These are phyloP conservation scores for Plasmodium chabaudi DNA, from an alignment of 169 alveolate genomes.

Conservation along the genomic window DNA sequence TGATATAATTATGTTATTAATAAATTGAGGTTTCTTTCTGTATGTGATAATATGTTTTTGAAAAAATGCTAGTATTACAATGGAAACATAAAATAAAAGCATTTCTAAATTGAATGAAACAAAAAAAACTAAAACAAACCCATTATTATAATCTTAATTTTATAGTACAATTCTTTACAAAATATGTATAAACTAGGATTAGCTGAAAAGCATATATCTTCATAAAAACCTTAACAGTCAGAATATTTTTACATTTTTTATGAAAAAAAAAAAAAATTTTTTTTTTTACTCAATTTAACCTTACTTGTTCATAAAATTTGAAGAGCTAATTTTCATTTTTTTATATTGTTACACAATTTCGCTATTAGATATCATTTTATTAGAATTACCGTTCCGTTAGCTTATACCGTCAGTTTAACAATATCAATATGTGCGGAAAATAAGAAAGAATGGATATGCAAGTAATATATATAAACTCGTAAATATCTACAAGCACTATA, in stretches of 20 bases:
- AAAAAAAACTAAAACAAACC: background rate
- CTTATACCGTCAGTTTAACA: background rate
- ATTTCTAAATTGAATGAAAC: slow-evolving; percentile 12
- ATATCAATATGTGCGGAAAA: background rate
- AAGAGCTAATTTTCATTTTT: background rate
- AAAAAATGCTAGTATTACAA: background rate
- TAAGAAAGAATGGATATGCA: background rate
- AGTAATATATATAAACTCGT: too few relatives aligned
- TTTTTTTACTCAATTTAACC: slow-evolving; percentile 21
- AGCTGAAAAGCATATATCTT: background rate
- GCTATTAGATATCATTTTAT: background rate
- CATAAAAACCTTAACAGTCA: slow-evolving; percentile 13
- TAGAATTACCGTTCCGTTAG: background rate
- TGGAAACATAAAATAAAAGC: slow-evolving; percentile 10
- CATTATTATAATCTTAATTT: background rate
- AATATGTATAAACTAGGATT: background rate
- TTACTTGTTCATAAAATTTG: slow-evolving; percentile 14
- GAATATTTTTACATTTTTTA: slow-evolving; percentile 10
- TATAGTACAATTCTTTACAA: slow-evolving; percentile 15
- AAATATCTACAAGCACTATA: too few relatives aligned
- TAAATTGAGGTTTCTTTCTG: slow-evolving; percentile 6
- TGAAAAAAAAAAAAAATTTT: background rate
- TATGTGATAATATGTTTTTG: background rate
- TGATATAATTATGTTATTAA: slow-evolving; percentile 18
- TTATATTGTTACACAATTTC: background rate